Base-by-base conservation (phyloP, 2,329 filamentous ascomycete species). In the Westerdykella sp. region DNA sequence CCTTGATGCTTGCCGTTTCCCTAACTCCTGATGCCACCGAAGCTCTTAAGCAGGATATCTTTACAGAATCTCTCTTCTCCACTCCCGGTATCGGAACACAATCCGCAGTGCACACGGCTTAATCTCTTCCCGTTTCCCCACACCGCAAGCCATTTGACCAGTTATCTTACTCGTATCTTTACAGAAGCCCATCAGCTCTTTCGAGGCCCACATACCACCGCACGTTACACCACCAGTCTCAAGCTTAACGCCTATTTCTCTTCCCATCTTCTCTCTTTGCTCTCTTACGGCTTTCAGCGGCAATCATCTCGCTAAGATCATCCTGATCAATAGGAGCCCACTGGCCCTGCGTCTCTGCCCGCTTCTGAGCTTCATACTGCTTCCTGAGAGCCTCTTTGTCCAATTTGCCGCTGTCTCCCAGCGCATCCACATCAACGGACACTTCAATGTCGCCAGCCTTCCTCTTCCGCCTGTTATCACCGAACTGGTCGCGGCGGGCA, bases 401-500 rank as follows among this genome's bases (percentile, higher is more conserved):
- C 58, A 97, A 76, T 36, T 84, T 85, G 54, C 88, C 87, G 47
- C 83, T 78, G 34, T 79, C 76, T 51, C 80, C 80, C 47, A 98
- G 68, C 31, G 84, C 78, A 62, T 97, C 91, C 5, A 87, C 80
- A 57, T 97, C 89, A 50, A 98, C 81, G 18, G 89, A 87, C 22
- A 97, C 85, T 55, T 98, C 93, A 18, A 98, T 79, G 64, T 98
- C 93, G 34, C 91, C 93, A 4, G 86, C 90, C 77, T 96, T 95
- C 31, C 73, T 61, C 80, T 97, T 98, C 59, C 88, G 80, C 58
- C 87, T 73, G 42, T 66, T 76, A 18, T 94, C 87, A 10, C 90
- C 93, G 4, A 98, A 78, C 2, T 94, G 78, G 50, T 63, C 65
- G 43, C 55, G 56, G 42, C 51, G 66, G 25, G 72, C 73, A 50